These are phyloP conservation scores for Gorgonomyces haynaldii DNA, from an alignment of 192 early-diverging fungal genomes.

Conservation along the genomic window DNA sequence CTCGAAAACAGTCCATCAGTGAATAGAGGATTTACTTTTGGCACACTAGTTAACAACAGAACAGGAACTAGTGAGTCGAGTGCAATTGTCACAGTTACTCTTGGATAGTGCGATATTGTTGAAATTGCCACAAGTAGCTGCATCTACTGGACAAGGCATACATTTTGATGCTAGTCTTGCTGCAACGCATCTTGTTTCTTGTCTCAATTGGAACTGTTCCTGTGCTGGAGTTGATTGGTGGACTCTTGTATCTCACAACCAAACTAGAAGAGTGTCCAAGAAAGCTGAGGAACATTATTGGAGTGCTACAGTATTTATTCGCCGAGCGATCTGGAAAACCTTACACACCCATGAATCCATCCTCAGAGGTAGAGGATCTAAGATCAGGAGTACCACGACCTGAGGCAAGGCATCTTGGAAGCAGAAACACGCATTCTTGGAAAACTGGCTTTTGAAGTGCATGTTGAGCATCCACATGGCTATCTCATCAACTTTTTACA, in stretches of 20 bases:
- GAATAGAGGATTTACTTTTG: too few relatives aligned
- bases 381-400: conserved; percentile 53
- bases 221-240: conserved; percentile 45
- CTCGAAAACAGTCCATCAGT: too few relatives aligned
- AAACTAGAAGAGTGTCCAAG: conserved; percentile 69
- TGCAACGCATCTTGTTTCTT: conserved; percentile 85
- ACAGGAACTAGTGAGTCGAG: too few relatives aligned
- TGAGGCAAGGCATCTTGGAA: conserved; percentile 67
- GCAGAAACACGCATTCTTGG: conserved; percentile 84
- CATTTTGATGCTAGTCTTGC: too few relatives aligned
- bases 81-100: too few relatives aligned
- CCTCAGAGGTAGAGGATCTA: not conserved
- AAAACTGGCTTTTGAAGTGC: conserved; percentile 86
- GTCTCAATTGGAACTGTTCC: conserved; percentile 62
- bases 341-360: not conserved
- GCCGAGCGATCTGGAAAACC: not conserved
- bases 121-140: too few relatives aligned
- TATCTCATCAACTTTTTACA: conserved; percentile 89
- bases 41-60: too few relatives aligned
- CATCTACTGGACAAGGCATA: too few relatives aligned
- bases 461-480: conserved; percentile 92
- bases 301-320: conserved; percentile 60
- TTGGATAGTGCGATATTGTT: too few relatives aligned
- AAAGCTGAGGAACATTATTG: conserved; percentile 68
- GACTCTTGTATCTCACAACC: conserved; percentile 27